Percentiles rank a stretch among this genome's conserved stretches.
Conservation (phyloP, 2,329 filamentous ascomycete genomes). For the Sordariomycetes sp. region DNA sequence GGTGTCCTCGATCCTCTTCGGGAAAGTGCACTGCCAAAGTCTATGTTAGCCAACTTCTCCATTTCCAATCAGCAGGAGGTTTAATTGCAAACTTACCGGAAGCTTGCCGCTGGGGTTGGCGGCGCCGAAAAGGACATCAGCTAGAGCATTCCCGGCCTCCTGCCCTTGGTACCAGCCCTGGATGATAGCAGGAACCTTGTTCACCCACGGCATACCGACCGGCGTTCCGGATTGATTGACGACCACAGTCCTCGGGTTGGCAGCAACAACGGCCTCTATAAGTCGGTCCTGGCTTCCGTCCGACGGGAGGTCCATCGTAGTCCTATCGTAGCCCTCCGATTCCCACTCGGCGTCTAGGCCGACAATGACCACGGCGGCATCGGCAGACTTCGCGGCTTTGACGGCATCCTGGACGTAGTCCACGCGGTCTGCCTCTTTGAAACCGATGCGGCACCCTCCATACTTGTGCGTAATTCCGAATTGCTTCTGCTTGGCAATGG, state of each 20-base stretch:
- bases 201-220: conserved; percentile 60
- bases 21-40: conserved; percentile 47
- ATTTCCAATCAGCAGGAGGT: neutral
- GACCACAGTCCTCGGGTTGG: conserved; percentile 56
- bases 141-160: conserved; percentile 59
- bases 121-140: conserved; percentile 54
- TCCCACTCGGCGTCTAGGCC: conserved; percentile 68
- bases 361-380: conserved; percentile 58
- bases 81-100: conserved; percentile 29
- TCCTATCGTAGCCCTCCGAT: conserved; percentile 63
- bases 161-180: conserved; percentile 70
- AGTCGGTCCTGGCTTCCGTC: conserved; percentile 50
- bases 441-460: conserved; percentile 61
- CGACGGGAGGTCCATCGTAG: conserved; percentile 60
- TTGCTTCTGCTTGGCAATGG: conserved; percentile 45
- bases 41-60: conserved; percentile 5
- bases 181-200: conserved; percentile 53
- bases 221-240: conserved; percentile 61
- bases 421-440: conserved; percentile 53
- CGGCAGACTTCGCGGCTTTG: conserved; percentile 47
- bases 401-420: conserved; percentile 57
- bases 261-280: conserved; percentile 48
- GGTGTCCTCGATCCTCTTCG: conserved; percentile 50
- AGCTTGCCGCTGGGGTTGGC: conserved; percentile 59
- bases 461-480: conserved; percentile 53